Evolutionary conservation across 2,329 filamentous ascomycete genomes (phyloP).

Genomic region (Fusarium nodosum): DNA sequence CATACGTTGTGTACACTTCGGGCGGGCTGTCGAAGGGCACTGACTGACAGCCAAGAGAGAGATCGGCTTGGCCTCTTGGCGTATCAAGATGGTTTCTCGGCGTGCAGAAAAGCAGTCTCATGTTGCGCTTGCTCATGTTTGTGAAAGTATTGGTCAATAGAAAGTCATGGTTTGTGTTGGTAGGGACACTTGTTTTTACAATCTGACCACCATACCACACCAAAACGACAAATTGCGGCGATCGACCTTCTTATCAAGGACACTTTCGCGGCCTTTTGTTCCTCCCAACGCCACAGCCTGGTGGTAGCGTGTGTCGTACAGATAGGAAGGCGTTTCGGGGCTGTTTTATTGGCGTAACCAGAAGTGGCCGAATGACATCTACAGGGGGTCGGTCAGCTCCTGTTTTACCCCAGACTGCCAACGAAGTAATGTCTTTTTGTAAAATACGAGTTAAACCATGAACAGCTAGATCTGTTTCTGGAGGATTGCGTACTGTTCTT

Average conservation of each 20-base stretch:
- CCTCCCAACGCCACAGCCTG: slow-evolving; percentile 20
- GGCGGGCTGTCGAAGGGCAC: background rate
- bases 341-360: slow-evolving; percentile 1
- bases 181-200: background rate
- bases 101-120: background rate
- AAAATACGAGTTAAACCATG: slow-evolving; percentile 3
- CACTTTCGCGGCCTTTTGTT: slow-evolving; percentile 26
- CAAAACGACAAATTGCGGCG: background rate
- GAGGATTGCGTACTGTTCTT: background rate
- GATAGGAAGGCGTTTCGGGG: slow-evolving; percentile 1
- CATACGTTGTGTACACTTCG: background rate
- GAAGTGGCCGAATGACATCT: background rate
- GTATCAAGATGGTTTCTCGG: slow-evolving; percentile 2
- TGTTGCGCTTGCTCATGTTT: background rate
- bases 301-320: slow-evolving; percentile 26
- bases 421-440: background rate
- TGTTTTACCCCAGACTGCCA: slow-evolving; percentile 27
- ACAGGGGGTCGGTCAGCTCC: background rate
- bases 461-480: background rate
- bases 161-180: too few relatives aligned
- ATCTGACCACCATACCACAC: slow-evolving; percentile 31
- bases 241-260: slow-evolving; percentile 37
- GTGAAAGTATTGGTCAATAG: background rate
- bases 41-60: background rate
- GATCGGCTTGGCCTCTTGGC: slow-evolving; percentile 8